Conservation (phyloP, 2,329 filamentous ascomycete genomes). For the Fusarium liriodendri region DNA sequence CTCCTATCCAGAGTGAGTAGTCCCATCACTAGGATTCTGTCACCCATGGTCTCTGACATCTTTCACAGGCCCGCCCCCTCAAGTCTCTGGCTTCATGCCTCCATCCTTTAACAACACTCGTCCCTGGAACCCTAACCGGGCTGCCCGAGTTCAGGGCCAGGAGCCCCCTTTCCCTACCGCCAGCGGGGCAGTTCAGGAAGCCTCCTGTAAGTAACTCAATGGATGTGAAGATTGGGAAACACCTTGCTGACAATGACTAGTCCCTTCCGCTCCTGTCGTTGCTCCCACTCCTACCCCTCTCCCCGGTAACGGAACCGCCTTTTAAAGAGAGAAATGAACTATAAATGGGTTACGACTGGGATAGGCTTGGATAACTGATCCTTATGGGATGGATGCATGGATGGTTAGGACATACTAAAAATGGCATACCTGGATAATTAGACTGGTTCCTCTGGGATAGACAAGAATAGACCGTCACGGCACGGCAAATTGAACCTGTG, state of each 20-base stretch:
- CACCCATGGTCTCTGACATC: not conserved
- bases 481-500: not conserved
- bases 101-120: slow-evolving; percentile 17
- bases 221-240: not conserved
- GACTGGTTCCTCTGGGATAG: slow-evolving; percentile 2
- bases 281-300: slow-evolving; percentile 22
- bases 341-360: not conserved
- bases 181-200: not conserved
- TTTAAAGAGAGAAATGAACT: not conserved
- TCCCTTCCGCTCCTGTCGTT: not conserved
- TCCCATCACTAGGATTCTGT: not conserved
- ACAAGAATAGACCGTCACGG: slow-evolving; percentile 17
- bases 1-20: slow-evolving; percentile 28
- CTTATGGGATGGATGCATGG: not conserved
- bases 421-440: not conserved
- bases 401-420: not conserved
- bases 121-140: not conserved
- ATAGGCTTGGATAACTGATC: not conserved
- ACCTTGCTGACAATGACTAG: slow-evolving; percentile 11
- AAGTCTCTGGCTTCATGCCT: slow-evolving; percentile 4
- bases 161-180: slow-evolving; percentile 16
- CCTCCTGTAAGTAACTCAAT: slow-evolving; percentile 14
- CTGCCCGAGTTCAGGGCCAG: not conserved
- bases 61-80: not conserved
- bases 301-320: not conserved